phyloP scores from a whole-genome alignment of 1,284 basidiomycete species.

The Leucoagaricus sp. region DNA sequence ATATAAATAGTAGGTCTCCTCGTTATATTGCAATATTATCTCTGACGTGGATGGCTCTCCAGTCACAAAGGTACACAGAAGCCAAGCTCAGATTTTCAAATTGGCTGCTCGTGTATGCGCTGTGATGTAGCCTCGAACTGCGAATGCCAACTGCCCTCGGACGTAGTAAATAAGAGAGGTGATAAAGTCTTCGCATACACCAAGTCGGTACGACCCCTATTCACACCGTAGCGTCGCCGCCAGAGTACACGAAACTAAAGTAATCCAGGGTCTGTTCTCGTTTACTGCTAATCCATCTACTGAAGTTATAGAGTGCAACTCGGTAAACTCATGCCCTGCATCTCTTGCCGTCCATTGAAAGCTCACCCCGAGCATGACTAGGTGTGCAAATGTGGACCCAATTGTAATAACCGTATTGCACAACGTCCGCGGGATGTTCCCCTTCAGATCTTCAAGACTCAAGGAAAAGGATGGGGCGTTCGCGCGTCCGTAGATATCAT shows the following conservation, averaged over 20 bases:
- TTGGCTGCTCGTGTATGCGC: constrained; percentile 30
- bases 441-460: constrained; percentile 61
- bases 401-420: constrained; percentile 54
- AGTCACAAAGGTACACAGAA: constrained; percentile 25
- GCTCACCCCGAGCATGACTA: constrained; percentile 20
- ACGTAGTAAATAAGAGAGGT: constrained; percentile 24
- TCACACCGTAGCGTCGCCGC: neutral
- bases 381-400: constrained; percentile 45
- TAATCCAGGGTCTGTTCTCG: constrained; percentile 47
- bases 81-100: constrained; percentile 25
- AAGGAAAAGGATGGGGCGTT: constrained; percentile 55
- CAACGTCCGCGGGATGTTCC: constrained; percentile 49
- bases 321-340: constrained; percentile 32
- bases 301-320: constrained; percentile 64
- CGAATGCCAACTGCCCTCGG: constrained; percentile 33
- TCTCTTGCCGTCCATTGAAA: neutral
- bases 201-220: constrained; percentile 23
- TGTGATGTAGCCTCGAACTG: constrained; percentile 27
- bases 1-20: constrained; percentile 45
- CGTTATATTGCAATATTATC: neutral
- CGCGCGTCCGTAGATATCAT: constrained; percentile 39
- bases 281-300: constrained; percentile 44
- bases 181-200: constrained; percentile 43
- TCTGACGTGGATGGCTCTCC: neutral
- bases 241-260: neutral